These are phyloP conservation scores for Penicillium bovifimosum DNA, from an alignment of 495 filamentous ascomycete species.

Conservation along the genomic window DNA sequence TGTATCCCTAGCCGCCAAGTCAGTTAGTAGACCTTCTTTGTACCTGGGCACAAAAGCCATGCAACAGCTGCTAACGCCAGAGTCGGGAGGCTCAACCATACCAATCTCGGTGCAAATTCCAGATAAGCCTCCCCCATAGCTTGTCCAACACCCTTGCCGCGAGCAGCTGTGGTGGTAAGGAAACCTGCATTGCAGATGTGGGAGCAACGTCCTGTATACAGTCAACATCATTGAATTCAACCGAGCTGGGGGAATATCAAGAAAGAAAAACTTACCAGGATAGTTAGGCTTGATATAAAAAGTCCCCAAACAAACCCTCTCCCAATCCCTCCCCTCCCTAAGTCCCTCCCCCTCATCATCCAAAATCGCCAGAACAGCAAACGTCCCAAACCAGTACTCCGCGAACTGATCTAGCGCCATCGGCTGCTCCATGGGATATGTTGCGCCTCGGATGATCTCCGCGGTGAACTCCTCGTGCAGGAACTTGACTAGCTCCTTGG, in stretches of 20 bases:
- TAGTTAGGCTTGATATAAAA: constrained; percentile 99
- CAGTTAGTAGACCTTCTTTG: background rate
- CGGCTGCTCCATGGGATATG: constrained; percentile 83
- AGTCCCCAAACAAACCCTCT: constrained; percentile 77
- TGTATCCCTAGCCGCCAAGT: constrained; percentile 66
- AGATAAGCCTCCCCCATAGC: constrained; percentile 90
- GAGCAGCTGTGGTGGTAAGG: constrained; percentile 73
- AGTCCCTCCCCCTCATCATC: constrained; percentile 45
- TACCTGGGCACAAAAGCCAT: background rate
- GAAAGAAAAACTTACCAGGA: constrained; percentile 59
- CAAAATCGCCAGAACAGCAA: constrained; percentile 80
- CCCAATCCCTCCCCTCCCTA: constrained; percentile 63
- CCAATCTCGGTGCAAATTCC: constrained; percentile 85
- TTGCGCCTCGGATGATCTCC: constrained; percentile 87
- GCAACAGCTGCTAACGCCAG: background rate
- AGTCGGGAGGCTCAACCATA: constrained; percentile 24
- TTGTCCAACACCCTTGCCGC: constrained; percentile 82
- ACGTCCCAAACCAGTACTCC: constrained; percentile 92
- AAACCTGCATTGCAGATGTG: constrained; percentile 96
- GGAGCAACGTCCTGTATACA: constrained; percentile 37
- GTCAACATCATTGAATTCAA: constrained; percentile 2
- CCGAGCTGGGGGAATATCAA: no score
- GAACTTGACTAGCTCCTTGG: constrained; percentile 48
- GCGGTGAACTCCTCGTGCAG: constrained; percentile 77
- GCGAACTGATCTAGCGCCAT: constrained; percentile 69